Evolutionary conservation across 2,329 filamentous ascomycete genomes (phyloP).

Genomic region (Penicillium palitans): DNA sequence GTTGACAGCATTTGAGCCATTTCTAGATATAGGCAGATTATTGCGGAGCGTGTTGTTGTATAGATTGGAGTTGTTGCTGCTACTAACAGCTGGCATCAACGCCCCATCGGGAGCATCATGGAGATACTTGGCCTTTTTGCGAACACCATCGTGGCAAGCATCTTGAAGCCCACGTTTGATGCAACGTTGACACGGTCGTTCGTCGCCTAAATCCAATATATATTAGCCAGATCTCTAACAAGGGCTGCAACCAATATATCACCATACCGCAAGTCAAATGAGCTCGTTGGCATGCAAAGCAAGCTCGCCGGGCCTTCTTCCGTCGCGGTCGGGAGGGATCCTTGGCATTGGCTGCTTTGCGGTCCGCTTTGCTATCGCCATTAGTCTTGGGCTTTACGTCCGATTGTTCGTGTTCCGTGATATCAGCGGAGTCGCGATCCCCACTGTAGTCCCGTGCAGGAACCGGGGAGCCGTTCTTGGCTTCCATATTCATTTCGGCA

Average conservation of each 20-base stretch:
- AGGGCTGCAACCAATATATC: conserved; percentile 9
- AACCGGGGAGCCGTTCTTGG: conserved; percentile 40
- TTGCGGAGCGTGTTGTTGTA: conserved; percentile 49
- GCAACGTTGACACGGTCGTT: conserved; percentile 89
- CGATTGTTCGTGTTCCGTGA: conserved; percentile 40
- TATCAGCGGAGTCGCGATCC: conserved; percentile 41
- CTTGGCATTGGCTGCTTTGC: conserved; percentile 66
- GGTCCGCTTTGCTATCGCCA: conserved; percentile 58
- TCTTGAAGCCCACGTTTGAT: conserved; percentile 91
- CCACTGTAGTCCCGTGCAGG: conserved; percentile 39
- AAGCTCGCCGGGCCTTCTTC: conserved; percentile 94
- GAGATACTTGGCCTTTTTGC: conserved; percentile 98
- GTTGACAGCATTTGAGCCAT: conserved; percentile 33
- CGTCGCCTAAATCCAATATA: conserved; percentile 67
- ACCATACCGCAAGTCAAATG: conserved; percentile 95
- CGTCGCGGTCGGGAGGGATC: conserved; percentile 84
- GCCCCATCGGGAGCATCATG: conserved; percentile 92
- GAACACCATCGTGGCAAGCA: conserved; percentile 89
- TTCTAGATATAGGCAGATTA: conserved; percentile 35
- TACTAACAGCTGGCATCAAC: conserved; percentile 79
- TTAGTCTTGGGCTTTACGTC: conserved; percentile 47
- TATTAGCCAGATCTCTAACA: conserved; percentile 11
- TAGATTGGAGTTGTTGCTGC: conserved; percentile 60
- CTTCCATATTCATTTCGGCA: conserved; percentile 36
- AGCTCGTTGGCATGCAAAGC: conserved; percentile 93